phyloP scores from a whole-genome alignment of 257 asterid species.

The Fraxinus excelsior region DNA sequence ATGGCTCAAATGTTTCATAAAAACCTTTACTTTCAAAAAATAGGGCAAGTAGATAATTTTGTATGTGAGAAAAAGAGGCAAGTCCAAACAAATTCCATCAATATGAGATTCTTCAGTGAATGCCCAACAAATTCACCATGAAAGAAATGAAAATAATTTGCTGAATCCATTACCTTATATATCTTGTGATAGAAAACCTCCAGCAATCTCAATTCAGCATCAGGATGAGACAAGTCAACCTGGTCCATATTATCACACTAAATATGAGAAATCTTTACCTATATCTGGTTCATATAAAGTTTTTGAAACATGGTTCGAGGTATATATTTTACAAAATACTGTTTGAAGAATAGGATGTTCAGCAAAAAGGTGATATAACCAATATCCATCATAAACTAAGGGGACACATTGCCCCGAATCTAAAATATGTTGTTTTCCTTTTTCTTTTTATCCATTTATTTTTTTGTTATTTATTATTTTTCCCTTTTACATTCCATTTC shows the following conservation, averaged over 20 bases:
- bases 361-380: neutral
- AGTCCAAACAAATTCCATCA: neutral
- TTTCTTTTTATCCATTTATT: neutral
- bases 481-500: no score
- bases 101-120: neutral
- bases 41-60: neutral
- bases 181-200: conserved; percentile 86
- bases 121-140: neutral
- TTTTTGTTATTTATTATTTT: no score
- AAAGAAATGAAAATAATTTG: conserved; percentile 6
- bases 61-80: neutral
- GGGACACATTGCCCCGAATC: conserved; percentile 7
- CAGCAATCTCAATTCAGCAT: conserved; percentile 77
- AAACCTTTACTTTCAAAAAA: neutral
- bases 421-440: neutral
- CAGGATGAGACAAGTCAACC: conserved; percentile 78
- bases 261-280: conserved; percentile 19
- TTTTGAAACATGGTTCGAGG: conserved; percentile 12
- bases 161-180: conserved; percentile 54
- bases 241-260: conserved; percentile 35
- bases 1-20: neutral
- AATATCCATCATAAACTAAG: conserved; percentile 13
- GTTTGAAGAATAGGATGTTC: neutral
- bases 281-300: neutral
- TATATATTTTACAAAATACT: conserved; percentile 1